These are phyloP conservation scores for Phaffomyces opuntiae DNA, from an alignment of 805 yeast species.

Conservation along the genomic window DNA sequence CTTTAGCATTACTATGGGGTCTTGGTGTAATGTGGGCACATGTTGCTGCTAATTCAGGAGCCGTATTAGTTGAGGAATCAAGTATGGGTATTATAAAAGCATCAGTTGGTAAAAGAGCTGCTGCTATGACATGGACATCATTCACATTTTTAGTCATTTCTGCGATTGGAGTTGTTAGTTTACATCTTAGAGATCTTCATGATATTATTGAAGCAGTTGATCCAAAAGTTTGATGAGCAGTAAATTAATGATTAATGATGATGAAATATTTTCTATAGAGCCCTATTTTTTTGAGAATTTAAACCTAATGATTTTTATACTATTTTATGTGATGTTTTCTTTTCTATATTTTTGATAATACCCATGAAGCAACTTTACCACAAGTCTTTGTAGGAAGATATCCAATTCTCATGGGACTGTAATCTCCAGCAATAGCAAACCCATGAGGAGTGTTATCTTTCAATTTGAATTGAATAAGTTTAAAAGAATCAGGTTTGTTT, in stretches of 20 bases:
- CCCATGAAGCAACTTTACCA: conserved; percentile 16
- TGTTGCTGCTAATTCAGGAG: conserved; percentile 44
- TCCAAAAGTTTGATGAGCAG: conserved; percentile 8
- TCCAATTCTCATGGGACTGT: conserved; percentile 25
- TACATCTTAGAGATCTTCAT: conserved; percentile 30
- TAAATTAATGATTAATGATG: background rate
- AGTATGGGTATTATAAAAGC: conserved; percentile 44
- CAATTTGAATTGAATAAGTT: conserved; percentile 15
- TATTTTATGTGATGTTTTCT: too few relatives aligned
- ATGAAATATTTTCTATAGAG: too few relatives aligned
- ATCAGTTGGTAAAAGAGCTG: conserved; percentile 42
- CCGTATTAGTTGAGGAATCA: conserved; percentile 37
- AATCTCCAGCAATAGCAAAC: conserved; percentile 35
- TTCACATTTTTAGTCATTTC: conserved; percentile 41
- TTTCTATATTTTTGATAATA: conserved; percentile 12
- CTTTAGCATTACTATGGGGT: conserved; percentile 48
- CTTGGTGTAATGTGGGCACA: conserved; percentile 59
- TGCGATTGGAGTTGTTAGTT: conserved; percentile 29
- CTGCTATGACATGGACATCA: conserved; percentile 54
- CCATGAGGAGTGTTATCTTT: conserved; percentile 31
- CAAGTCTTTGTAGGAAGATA: conserved; percentile 23
- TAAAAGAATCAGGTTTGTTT: conserved; percentile 8
- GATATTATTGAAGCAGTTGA: conserved; percentile 19
- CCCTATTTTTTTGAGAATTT: background rate
- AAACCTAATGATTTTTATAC: too few relatives aligned